Percentiles rank a stretch among this genome's conserved stretches.
These are phyloP conservation scores for Erucastrum elatum DNA, from an alignment of 345 rosid genomes.

Conservation along the genomic window DNA sequence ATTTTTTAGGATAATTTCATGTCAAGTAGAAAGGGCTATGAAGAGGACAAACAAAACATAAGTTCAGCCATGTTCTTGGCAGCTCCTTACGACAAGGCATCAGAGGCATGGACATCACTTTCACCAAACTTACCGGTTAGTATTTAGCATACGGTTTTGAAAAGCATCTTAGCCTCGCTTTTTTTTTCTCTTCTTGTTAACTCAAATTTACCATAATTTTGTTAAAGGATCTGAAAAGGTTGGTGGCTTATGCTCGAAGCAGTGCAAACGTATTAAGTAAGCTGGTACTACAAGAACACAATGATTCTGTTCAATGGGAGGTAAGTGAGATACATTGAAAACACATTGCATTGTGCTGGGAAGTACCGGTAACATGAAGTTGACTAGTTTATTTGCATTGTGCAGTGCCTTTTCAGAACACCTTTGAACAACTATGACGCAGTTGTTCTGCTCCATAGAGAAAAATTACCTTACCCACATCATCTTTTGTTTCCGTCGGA, in stretches of 20 bases:
- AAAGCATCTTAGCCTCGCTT: not conserved
- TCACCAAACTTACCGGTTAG: slow-evolving; percentile 74
- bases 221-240: slow-evolving; percentile 73
- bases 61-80: slow-evolving; percentile 81
- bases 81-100: slow-evolving; percentile 84
- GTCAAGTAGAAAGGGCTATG: slow-evolving; percentile 61
- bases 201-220: slow-evolving; percentile 9
- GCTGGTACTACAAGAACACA: slow-evolving; percentile 60
- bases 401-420: slow-evolving; percentile 88
- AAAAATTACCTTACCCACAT: slow-evolving; percentile 66
- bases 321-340: slow-evolving; percentile 43
- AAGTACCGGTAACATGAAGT: too few species aligned
- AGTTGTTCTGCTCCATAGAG: slow-evolving; percentile 80
- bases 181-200: not conserved
- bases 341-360: not conserved
- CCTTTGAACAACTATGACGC: slow-evolving; percentile 89
- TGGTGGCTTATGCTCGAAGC: slow-evolving; percentile 92
- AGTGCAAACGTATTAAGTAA: slow-evolving; percentile 71
- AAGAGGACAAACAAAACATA: slow-evolving; percentile 50
- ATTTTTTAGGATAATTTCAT: slow-evolving; percentile 60
- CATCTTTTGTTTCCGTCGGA: slow-evolving; percentile 79
- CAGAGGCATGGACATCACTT: slow-evolving; percentile 83
- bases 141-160: slow-evolving; percentile 28
- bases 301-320: slow-evolving; percentile 74
- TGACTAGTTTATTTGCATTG: too few species aligned